Evolutionary conservation across 2,329 filamentous ascomycete genomes (phyloP).

Genomic region (Fulvia fulva): DNA sequence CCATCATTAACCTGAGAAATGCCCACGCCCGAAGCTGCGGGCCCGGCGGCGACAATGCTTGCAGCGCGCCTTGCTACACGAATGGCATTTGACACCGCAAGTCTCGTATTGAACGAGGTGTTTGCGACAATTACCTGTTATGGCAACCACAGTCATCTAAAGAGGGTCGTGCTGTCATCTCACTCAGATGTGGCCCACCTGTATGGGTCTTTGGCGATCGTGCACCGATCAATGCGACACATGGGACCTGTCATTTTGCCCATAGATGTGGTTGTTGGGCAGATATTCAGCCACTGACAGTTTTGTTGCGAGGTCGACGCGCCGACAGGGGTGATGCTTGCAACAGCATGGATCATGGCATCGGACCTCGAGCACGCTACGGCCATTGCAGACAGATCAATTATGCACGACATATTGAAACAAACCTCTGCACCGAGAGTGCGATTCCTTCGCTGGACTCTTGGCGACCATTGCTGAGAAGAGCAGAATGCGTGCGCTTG

Average conservation of each 20-base stretch:
- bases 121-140: neutral
- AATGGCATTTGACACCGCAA: neutral
- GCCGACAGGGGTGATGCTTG: neutral
- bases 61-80: neutral
- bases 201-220: neutral
- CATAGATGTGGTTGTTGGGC: constrained; percentile 3
- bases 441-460: neutral
- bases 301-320: neutral
- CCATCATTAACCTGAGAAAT: constrained; percentile 1
- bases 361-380: neutral
- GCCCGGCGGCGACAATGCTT: neutral
- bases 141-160: neutral
- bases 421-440: neutral
- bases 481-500: neutral
- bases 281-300: neutral
- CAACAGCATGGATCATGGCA: neutral
- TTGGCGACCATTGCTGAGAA: neutral
- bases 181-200: neutral
- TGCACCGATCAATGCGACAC: constrained; percentile 1
- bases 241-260: constrained; percentile 1
- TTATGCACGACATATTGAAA: neutral
- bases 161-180: neutral
- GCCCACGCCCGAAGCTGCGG: neutral
- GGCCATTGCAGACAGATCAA: neutral
- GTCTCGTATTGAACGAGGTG: neutral